Evolutionary conservation across 495 filamentous ascomycete species (phyloP).

Genomic region (Stereocaulon alpinum): DNA sequence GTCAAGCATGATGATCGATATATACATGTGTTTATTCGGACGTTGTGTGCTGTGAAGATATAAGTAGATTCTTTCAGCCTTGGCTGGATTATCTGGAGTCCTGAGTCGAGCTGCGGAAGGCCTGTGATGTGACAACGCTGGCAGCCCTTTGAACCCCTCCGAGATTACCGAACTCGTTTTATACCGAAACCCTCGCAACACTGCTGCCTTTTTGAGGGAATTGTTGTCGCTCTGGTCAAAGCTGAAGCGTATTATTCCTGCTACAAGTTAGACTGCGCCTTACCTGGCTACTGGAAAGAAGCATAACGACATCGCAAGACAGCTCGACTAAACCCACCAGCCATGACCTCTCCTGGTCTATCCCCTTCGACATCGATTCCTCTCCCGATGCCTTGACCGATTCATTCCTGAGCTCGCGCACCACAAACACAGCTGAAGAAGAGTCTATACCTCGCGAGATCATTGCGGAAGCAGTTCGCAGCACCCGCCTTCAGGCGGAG

Average conservation of each 20-base stretch:
- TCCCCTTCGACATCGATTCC: conserved; percentile 1
- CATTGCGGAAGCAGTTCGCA: conserved; percentile 1
- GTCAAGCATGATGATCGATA: not conserved
- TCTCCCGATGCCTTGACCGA: not conserved
- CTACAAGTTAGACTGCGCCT: not conserved
- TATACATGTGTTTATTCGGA: not conserved
- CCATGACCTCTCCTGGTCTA: conserved; percentile 2
- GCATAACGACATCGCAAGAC: not conserved
- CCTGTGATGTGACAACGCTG: not conserved
- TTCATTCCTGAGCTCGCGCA: not conserved
- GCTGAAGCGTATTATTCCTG: not conserved
- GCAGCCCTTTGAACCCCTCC: not conserved
- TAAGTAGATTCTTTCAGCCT: no score
- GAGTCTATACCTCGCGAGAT: not conserved
- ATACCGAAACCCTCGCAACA: not conserved
- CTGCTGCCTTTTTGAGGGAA: not conserved
- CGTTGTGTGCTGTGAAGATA: conserved; percentile 1
- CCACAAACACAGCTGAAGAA: not conserved
- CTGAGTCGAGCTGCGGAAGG: not conserved
- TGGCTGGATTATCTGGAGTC: no score
- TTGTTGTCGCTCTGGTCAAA: not conserved
- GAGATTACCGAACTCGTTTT: not conserved
- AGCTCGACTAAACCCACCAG: not conserved
- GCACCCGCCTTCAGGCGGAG: not conserved
- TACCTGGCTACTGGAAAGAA: not conserved